These are phyloP conservation scores for Globisporangium spinosum DNA, from an alignment of 352 stramenopile species.

Conservation along the genomic window DNA sequence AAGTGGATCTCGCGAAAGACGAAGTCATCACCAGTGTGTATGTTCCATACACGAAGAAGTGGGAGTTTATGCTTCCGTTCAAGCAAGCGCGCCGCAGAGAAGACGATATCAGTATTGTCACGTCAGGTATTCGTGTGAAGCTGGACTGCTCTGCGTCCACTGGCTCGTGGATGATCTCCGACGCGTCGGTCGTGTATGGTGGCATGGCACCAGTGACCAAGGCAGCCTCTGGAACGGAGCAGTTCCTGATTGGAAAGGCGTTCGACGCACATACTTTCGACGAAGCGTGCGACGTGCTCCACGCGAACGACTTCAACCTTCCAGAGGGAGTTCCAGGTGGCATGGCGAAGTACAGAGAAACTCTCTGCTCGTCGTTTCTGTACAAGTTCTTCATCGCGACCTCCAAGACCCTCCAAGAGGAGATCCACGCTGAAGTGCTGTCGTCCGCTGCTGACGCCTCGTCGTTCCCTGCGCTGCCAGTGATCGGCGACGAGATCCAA, in stretches of 20 bases:
- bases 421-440: constrained; percentile 22
- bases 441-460: constrained; percentile 9
- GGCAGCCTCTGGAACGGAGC: constrained; percentile 41
- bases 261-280: constrained; percentile 84
- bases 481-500: constrained; percentile 33
- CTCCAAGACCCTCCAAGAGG: constrained; percentile 48
- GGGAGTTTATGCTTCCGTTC: constrained; percentile 94
- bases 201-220: constrained; percentile 76
- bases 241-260: constrained; percentile 74
- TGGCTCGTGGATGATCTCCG: constrained; percentile 71
- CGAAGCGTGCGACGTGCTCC: constrained; percentile 77
- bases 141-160: constrained; percentile 57
- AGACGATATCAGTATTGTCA: constrained; percentile 98
- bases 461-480: constrained; percentile 23
- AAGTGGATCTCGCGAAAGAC: constrained; percentile 81
- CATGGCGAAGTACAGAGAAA: constrained; percentile 93
- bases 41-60: constrained; percentile 80
- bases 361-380: constrained; percentile 92
- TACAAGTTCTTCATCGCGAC: constrained; percentile 93
- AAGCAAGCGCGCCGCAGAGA: constrained; percentile 94
- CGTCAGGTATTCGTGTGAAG: constrained; percentile 87
- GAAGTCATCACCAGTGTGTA: constrained; percentile 93
- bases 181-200: constrained; percentile 57
- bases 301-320: constrained; percentile 88
- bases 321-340: constrained; percentile 90